Percentiles rank a stretch among this genome's conserved stretches.
Conservation (phyloP, 768 basidiomycete genomes). For the Tricholomella constricta region DNA sequence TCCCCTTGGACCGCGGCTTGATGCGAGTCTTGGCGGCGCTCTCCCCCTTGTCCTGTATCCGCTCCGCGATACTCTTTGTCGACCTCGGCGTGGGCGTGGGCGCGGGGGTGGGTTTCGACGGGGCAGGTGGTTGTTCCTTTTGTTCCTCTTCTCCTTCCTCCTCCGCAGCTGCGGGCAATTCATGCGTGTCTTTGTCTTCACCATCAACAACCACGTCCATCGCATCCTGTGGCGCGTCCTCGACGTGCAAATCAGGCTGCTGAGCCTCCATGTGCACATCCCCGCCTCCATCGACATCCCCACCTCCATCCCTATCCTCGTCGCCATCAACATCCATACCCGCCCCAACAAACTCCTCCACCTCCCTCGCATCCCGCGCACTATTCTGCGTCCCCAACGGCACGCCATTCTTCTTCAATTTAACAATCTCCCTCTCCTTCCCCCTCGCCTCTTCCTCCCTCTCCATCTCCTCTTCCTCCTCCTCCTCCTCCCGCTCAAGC, state of each 20-base stretch:
- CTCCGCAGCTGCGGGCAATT: constrained; percentile 3
- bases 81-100: constrained; percentile 10
- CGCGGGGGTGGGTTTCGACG: background rate
- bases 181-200: constrained; percentile 6
- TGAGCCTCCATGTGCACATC: constrained; percentile 8
- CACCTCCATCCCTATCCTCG: constrained; percentile 6
- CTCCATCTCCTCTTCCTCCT: constrained; percentile 18
- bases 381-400: constrained; percentile 33
- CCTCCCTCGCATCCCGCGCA: constrained; percentile 29
- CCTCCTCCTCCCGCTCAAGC: constrained; percentile 24
- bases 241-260: background rate
- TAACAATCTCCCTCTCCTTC: no score
- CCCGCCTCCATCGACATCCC: constrained; percentile 11
- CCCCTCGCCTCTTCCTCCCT: constrained; percentile 3
- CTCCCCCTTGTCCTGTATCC: constrained; percentile 20
- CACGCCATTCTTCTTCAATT: constrained; percentile 9
- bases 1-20: constrained; percentile 16
- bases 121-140: background rate
- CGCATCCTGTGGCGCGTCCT: background rate
- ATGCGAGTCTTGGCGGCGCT: constrained; percentile 22
- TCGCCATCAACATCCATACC: constrained; percentile 13
- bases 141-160: constrained; percentile 5
- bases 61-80: constrained; percentile 15
- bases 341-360: constrained; percentile 22
- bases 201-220: constrained; percentile 5